Evolutionary conservation across 495 filamentous ascomycete species (phyloP).

Genomic region (Hypoxylon rickii): DNA sequence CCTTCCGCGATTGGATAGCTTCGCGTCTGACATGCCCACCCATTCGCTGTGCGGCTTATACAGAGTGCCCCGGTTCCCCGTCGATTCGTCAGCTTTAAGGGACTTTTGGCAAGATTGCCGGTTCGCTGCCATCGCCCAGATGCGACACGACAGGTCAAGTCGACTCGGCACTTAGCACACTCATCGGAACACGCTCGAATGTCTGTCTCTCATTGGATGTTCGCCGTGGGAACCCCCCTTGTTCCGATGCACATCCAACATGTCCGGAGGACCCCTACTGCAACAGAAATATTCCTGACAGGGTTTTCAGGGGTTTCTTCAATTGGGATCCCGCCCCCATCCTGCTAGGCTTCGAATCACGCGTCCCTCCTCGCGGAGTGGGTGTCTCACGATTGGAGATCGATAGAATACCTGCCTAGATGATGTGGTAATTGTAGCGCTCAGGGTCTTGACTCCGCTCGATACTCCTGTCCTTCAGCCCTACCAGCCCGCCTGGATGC

Average conservation of each 20-base stretch:
- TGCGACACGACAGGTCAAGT: conserved; percentile 28
- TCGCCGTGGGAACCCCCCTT: conserved; percentile 3
- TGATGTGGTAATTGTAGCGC: conserved; percentile 13
- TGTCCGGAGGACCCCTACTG: conserved; percentile 22
- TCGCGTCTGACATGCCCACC: conserved; percentile 9
- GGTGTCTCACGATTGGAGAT: neutral
- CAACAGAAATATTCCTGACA: conserved; percentile 9
- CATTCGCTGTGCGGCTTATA: conserved; percentile 19
- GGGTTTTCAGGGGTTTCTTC: conserved; percentile 11
- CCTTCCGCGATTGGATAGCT: conserved; percentile 21
- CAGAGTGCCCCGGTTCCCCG: conserved; percentile 23
- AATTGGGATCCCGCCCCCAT: conserved; percentile 17
- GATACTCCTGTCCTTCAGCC: conserved; percentile 20
- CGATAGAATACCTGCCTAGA: neutral
- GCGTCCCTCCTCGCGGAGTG: conserved; percentile 9
- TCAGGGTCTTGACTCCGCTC: conserved; percentile 17
- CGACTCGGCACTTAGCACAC: conserved; percentile 19
- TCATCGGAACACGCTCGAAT: conserved; percentile 17
- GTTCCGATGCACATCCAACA: conserved; percentile 15
- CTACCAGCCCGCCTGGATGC: conserved; percentile 6
- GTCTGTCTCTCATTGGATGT: conserved; percentile 3
- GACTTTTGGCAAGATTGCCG: conserved; percentile 23
- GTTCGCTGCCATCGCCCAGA: conserved; percentile 13
- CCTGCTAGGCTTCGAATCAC: conserved; percentile 9
- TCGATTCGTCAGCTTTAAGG: conserved; percentile 22